Evolutionary conservation across 441 rosid genomes (phyloP).

Genomic region (Pelargonium fulgidum): DNA sequence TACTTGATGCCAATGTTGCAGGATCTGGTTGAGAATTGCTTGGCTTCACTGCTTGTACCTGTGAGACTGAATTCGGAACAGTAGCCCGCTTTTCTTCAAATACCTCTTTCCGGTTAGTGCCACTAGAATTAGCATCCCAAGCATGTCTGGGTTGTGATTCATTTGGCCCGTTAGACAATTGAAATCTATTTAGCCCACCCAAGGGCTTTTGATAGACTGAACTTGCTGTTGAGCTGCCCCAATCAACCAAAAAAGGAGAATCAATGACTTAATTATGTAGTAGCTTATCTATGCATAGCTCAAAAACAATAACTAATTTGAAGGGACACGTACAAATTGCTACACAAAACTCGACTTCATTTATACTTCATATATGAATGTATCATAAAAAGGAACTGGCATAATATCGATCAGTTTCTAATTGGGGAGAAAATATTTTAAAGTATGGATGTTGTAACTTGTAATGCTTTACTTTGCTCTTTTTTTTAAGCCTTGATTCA

Average conservation of each 20-base stretch:
- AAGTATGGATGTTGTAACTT: not conserved
- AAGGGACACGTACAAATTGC: not conserved
- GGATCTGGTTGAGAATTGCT: slow-evolving; percentile 32
- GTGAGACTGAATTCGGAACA: slow-evolving; percentile 26
- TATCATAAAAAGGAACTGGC: not conserved
- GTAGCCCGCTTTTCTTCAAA: slow-evolving; percentile 37
- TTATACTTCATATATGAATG: not conserved
- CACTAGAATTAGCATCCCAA: slow-evolving; percentile 31
- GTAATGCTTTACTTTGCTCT: not conserved
- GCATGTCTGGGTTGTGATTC: slow-evolving; percentile 34
- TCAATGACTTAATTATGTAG: slow-evolving; percentile 6
- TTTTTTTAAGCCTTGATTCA: not conserved
- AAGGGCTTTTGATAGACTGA: slow-evolving; percentile 32
- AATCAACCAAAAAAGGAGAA: slow-evolving; percentile 5
- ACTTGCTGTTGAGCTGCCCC: slow-evolving; percentile 40
- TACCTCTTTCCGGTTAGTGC: slow-evolving; percentile 31
- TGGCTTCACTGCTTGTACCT: slow-evolving; percentile 36
- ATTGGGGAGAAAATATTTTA: not conserved
- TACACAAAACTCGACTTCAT: not conserved
- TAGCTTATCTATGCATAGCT: not conserved
- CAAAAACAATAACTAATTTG: slow-evolving; percentile 2
- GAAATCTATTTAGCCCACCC: slow-evolving; percentile 28
- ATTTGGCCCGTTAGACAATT: slow-evolving; percentile 31
- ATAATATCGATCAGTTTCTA: not conserved
- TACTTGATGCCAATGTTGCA: slow-evolving; percentile 42